These are phyloP conservation scores for Chalciporus chontae DNA, from an alignment of 768 basidiomycete species.

Conservation along the genomic window DNA sequence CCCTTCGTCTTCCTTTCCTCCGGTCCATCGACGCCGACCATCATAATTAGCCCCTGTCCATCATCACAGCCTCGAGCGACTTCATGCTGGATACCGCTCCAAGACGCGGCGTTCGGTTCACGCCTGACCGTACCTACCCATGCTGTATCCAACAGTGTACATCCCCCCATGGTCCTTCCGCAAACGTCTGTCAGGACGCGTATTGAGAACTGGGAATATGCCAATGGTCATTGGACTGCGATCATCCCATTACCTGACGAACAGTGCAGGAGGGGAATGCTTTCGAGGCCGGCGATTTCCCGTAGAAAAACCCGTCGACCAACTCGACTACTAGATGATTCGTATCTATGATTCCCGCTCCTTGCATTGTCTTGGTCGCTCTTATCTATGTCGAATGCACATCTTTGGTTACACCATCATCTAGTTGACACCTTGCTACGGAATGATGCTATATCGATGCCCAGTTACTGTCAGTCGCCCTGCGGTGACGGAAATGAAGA, in stretches of 20 bases:
- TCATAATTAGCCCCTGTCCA: constrained; percentile 49
- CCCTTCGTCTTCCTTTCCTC: constrained; percentile 31
- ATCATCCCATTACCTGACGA: constrained; percentile 45
- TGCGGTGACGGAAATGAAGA: constrained; percentile 13
- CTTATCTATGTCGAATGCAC: background rate
- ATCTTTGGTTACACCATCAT: background rate
- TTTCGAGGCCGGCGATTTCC: constrained; percentile 27
- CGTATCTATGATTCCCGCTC: background rate
- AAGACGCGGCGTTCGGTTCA: constrained; percentile 51
- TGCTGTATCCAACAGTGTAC: constrained; percentile 43
- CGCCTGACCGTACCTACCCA: constrained; percentile 49
- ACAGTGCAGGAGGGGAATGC: constrained; percentile 43
- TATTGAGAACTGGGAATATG: constrained; percentile 44
- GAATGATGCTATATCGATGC: background rate
- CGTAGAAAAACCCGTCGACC: constrained; percentile 3
- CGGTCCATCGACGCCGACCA: constrained; percentile 43
- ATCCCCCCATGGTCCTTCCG: constrained; percentile 40
- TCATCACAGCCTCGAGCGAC: constrained; percentile 35
- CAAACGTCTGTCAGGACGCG: constrained; percentile 19
- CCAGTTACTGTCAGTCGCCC: constrained; percentile 1
- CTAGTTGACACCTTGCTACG: background rate
- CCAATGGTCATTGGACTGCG: constrained; percentile 52
- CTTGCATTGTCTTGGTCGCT: background rate
- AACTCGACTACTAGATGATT: too few relatives aligned
- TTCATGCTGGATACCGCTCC: constrained; percentile 48